A percentile compares a stretch with the other conserved stretches of the same genome.
These are phyloP conservation scores for Euphorbia peplus DNA, from an alignment of 345 rosid species.

Conservation along the genomic window DNA sequence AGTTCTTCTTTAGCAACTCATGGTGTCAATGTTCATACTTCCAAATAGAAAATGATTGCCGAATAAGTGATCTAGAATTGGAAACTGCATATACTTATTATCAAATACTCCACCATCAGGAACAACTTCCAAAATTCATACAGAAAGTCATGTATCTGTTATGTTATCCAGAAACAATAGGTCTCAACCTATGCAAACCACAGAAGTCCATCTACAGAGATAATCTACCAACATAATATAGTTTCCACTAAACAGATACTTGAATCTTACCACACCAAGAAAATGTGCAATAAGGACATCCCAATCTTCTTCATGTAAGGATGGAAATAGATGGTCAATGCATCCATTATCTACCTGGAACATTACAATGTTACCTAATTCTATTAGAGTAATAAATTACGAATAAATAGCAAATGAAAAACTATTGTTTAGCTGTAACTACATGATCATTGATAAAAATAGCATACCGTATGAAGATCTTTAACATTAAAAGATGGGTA, in stretches of 20 bases:
- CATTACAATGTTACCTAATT: background rate
- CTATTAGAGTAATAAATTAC: background rate
- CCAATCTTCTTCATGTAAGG: conserved; percentile 76
- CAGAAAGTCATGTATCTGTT: background rate
- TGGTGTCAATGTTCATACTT: background rate
- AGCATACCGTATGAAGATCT: conserved; percentile 78
- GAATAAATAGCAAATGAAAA: background rate
- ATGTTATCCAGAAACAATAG: background rate
- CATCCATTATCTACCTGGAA: conserved; percentile 91
- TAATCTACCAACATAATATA: background rate
- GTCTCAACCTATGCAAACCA: background rate
- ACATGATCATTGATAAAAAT: conserved; percentile 6
- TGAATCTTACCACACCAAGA: conserved; percentile 80
- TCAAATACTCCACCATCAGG: background rate
- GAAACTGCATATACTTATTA: background rate
- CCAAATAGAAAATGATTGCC: background rate
- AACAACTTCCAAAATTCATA: background rate
- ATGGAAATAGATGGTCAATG: conserved; percentile 69
- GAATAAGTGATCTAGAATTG: background rate
- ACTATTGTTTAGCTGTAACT: background rate
- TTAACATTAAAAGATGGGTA: conserved; percentile 93
- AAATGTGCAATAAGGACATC: conserved; percentile 95
- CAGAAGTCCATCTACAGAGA: background rate
- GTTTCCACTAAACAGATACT: conserved; percentile 6
- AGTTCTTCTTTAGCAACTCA: background rate